phyloP scores from a whole-genome alignment of 2,329 filamentous ascomycete species.

The Chrysoporthe cubensis region DNA sequence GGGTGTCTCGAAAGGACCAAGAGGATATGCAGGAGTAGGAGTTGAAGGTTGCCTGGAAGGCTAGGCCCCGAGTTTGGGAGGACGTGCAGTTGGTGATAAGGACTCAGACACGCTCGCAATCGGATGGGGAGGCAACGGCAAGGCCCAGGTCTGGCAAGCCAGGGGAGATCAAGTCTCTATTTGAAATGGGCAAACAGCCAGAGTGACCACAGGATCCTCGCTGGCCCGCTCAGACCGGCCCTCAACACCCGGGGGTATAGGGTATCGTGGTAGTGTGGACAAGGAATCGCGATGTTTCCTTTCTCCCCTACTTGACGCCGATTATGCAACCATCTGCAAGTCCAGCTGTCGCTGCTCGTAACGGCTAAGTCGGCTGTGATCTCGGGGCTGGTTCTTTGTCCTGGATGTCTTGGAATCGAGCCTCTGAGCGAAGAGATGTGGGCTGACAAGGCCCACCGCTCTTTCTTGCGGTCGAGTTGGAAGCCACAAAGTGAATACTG shows the following conservation, averaged over 20 bases:
- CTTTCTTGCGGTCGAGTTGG: slow-evolving; percentile 49
- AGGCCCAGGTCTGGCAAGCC: slow-evolving; percentile 17
- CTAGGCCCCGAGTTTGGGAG: slow-evolving; percentile 17
- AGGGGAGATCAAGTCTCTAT: slow-evolving; percentile 39
- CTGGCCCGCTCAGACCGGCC: slow-evolving; percentile 33
- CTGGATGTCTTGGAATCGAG: slow-evolving; percentile 53
- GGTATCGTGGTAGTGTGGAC: slow-evolving; percentile 38
- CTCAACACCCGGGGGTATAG: slow-evolving; percentile 19
- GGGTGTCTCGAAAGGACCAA: slow-evolving; percentile 50
- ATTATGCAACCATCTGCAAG: slow-evolving; percentile 45
- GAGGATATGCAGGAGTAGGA: slow-evolving; percentile 42
- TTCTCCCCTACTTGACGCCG: slow-evolving; percentile 43
- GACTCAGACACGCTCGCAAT: slow-evolving; percentile 42
- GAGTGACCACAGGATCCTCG: slow-evolving; percentile 40
- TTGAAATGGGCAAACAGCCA: slow-evolving; percentile 45
- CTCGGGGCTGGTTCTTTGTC: slow-evolving; percentile 55
- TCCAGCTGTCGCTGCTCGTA: slow-evolving; percentile 40
- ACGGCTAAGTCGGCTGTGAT: slow-evolving; percentile 36
- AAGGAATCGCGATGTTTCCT: slow-evolving; percentile 43
- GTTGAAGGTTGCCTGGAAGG: slow-evolving; percentile 37
- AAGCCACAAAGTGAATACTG: slow-evolving; percentile 47
- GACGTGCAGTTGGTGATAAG: slow-evolving; percentile 30
- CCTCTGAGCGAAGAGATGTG: slow-evolving; percentile 45
- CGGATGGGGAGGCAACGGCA: slow-evolving; percentile 29
- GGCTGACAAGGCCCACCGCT: slow-evolving; percentile 56